Percentiles rank a stretch among this genome's conserved stretches.
These are phyloP conservation scores for Fragilaria radians DNA, from an alignment of 108 stramenopile genomes.

Conservation along the genomic window DNA sequence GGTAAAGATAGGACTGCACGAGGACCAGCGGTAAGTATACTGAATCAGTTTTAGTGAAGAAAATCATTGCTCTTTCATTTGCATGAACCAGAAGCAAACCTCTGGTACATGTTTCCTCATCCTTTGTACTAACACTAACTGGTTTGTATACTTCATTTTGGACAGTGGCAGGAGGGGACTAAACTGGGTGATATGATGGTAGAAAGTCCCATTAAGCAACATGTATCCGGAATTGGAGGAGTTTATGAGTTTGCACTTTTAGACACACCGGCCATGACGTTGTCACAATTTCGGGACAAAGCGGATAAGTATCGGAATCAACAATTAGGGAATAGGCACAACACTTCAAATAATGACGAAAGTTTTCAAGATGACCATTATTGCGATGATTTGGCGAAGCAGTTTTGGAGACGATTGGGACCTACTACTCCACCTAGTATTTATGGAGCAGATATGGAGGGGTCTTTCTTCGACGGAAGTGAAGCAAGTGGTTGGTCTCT, in stretches of 20 bases:
- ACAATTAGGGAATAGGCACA: constrained; percentile 41
- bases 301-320: constrained; percentile 70
- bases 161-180: constrained; percentile 64
- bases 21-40: constrained; percentile 52
- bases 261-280: constrained; percentile 45
- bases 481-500: constrained; percentile 89
- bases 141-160: constrained; percentile 1
- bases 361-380: constrained; percentile 31
- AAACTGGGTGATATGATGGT: constrained; percentile 65
- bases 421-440: constrained; percentile 84
- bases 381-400: constrained; percentile 67
- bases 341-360: not conserved
- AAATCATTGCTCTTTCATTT: too few species aligned
- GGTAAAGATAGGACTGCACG: constrained; percentile 57
- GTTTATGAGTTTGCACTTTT: constrained; percentile 81
- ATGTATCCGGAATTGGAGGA: constrained; percentile 71
- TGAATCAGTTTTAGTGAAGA: too few species aligned
- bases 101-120: constrained; percentile 1
- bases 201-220: constrained; percentile 69
- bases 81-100: not conserved
- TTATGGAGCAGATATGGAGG: constrained; percentile 95
- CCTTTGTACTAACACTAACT: not conserved
- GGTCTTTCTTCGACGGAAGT: constrained; percentile 75
- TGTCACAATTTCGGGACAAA: constrained; percentile 58
- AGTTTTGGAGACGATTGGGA: constrained; percentile 91